phyloP scores from a whole-genome alignment of 345 rosid genomes.

The Ailanthus altissimus region DNA sequence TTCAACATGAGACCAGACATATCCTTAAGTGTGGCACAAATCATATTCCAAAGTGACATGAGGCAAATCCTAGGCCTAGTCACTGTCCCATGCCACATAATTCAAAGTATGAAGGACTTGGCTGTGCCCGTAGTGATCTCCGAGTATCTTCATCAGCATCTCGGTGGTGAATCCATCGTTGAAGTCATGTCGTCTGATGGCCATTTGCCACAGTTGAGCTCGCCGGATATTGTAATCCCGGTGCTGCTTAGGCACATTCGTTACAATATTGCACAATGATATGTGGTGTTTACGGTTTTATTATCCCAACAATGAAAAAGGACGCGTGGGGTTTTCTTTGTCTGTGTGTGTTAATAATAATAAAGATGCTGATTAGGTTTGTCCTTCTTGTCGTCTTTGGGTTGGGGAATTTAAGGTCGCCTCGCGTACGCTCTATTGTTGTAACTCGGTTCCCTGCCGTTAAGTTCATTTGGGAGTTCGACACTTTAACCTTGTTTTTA shows the following conservation, averaged over 20 bases:
- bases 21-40: constrained; percentile 67
- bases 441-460: not conserved
- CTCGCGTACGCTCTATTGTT: not conserved
- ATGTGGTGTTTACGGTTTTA: not conserved
- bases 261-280: constrained; percentile 46
- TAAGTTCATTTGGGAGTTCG: not conserved
- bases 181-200: constrained; percentile 86
- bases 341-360: not conserved
- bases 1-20: constrained; percentile 98
- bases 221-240: constrained; percentile 82
- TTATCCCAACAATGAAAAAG: not conserved
- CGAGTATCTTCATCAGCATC: constrained; percentile 68
- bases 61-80: constrained; percentile 55
- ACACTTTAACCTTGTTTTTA: not conserved
- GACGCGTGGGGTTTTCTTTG: not conserved
- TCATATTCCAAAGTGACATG: constrained; percentile 79
- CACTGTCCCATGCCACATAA: constrained; percentile 78
- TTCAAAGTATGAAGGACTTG: constrained; percentile 81
- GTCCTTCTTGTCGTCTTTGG: not conserved
- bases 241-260: constrained; percentile 75
- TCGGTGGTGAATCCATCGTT: constrained; percentile 69
- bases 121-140: constrained; percentile 84
- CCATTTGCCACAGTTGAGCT: constrained; percentile 93
- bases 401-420: not conserved
- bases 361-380: not conserved